These are phyloP conservation scores for Colletotrichum sp. DNA, from an alignment of 2,329 filamentous ascomycete genomes.

Conservation along the genomic window DNA sequence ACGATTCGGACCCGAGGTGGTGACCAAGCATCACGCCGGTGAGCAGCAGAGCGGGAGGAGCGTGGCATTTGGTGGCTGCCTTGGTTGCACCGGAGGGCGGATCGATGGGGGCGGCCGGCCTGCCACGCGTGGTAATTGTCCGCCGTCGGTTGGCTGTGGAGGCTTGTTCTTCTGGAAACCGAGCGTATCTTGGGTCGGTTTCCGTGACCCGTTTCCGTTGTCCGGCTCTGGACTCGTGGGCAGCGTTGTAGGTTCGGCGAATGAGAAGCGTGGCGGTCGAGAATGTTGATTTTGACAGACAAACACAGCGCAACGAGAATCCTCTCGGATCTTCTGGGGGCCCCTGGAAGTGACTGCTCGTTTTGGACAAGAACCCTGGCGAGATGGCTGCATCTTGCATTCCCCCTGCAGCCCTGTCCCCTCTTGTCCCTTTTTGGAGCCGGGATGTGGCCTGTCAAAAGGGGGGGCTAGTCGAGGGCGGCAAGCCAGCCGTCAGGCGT, in stretches of 20 bases:
- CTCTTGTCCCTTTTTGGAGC: not conserved
- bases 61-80: not conserved
- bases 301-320: not conserved
- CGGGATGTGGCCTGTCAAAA: not conserved
- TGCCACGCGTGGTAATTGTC: slow-evolving; percentile 1
- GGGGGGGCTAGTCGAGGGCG: not conserved
- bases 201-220: not conserved
- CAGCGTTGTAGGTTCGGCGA: not conserved
- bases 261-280: not conserved
- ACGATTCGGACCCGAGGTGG: not conserved
- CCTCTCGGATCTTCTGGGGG: not conserved
- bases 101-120: not conserved
- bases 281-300: slow-evolving; percentile 1
- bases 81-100: not conserved
- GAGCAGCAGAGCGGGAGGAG: not conserved
- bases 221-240: not conserved
- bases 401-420: slow-evolving; percentile 12
- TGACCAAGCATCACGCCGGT: not conserved
- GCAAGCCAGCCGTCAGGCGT: not conserved
- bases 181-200: not conserved
- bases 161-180: not conserved
- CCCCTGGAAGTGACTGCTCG: not conserved
- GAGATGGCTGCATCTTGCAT: slow-evolving; percentile 13
- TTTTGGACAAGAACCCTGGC: slow-evolving; percentile 7
- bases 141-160: not conserved